Conservation (phyloP, 768 basidiomycete species). For the Mycena amicta region DNA sequence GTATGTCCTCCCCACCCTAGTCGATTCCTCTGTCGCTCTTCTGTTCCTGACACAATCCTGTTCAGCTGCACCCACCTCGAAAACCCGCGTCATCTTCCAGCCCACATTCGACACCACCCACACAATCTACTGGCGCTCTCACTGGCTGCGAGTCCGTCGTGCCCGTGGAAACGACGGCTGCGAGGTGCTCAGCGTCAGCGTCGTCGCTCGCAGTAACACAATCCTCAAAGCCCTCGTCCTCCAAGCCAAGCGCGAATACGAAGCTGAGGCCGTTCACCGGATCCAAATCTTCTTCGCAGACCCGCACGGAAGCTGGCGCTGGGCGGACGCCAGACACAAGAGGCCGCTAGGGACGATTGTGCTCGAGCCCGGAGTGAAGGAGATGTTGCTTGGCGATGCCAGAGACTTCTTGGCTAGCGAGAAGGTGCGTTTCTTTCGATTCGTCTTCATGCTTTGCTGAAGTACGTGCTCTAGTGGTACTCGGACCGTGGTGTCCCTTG, state of each 20-base stretch:
- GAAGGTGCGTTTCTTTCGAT: conserved; percentile 53
- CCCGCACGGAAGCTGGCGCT: conserved; percentile 85
- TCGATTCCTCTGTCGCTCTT: neutral
- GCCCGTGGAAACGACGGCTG: conserved; percentile 49
- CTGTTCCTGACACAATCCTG: conserved; percentile 14
- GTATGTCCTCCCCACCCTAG: conserved; percentile 25
- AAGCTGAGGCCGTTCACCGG: conserved; percentile 82
- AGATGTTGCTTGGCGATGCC: conserved; percentile 82
- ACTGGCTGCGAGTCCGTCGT: conserved; percentile 79
- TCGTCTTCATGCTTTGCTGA: conserved; percentile 1
- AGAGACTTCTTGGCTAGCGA: conserved; percentile 84
- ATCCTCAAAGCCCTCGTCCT: conserved; percentile 88
- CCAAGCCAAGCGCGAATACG: conserved; percentile 87
- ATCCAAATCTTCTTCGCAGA: conserved; percentile 89
- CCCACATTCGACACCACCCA: conserved; percentile 87
- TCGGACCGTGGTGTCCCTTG: conserved; percentile 92
- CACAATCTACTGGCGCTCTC: conserved; percentile 83
- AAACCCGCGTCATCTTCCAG: conserved; percentile 85
- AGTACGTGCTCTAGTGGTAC: conserved; percentile 64
- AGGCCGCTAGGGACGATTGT: conserved; percentile 88
- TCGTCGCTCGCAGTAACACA: conserved; percentile 80
- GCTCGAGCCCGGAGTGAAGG: conserved; percentile 85
- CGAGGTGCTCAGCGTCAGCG: conserved; percentile 80
- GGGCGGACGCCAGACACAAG: conserved; percentile 86
- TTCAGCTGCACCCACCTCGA: conserved; percentile 58